A percentile compares a stretch with the other conserved stretches of the same genome.
phyloP scores from a whole-genome alignment of 495 filamentous ascomycete species.

The Polyplosphaeria fusca region DNA sequence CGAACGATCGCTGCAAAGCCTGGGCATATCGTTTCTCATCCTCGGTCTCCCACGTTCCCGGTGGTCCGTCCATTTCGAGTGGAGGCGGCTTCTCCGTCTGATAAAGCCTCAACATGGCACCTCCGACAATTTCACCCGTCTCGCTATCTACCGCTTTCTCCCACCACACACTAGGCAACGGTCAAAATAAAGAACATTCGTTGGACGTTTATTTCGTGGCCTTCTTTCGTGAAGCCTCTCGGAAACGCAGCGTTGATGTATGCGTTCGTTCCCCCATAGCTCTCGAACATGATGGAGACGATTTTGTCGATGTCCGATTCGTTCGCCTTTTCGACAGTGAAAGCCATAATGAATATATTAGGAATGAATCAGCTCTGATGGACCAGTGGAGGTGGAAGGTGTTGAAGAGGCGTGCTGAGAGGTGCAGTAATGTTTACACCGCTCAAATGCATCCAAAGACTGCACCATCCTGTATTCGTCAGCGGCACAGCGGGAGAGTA shows the following conservation, averaged over 20 bases:
- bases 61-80: neutral
- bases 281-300: neutral
- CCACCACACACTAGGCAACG: neutral
- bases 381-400: no score
- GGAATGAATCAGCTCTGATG: no score
- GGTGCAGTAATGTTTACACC: no score
- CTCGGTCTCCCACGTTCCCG: slow-evolving; percentile 6
- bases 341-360: slow-evolving; percentile 3
- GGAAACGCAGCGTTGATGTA: slow-evolving; percentile 10
- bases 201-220: neutral
- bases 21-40: slow-evolving; percentile 8
- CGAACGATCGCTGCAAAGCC: neutral
- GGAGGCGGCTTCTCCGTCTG: neutral
- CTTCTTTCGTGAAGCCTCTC: neutral
- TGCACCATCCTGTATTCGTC: no score
- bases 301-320: neutral
- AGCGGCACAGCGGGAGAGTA: no score
- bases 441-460: no score
- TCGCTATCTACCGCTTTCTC: neutral
- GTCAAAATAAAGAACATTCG: neutral
- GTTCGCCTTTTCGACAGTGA: slow-evolving; percentile 1
- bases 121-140: slow-evolving; percentile 3
- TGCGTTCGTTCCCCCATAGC: slow-evolving; percentile 4
- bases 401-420: no score
- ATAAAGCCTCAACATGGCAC: slow-evolving; percentile 3